These are phyloP conservation scores for Venturiaceae sp. DNA, from an alignment of 2,329 filamentous ascomycete genomes.

Conservation along the genomic window DNA sequence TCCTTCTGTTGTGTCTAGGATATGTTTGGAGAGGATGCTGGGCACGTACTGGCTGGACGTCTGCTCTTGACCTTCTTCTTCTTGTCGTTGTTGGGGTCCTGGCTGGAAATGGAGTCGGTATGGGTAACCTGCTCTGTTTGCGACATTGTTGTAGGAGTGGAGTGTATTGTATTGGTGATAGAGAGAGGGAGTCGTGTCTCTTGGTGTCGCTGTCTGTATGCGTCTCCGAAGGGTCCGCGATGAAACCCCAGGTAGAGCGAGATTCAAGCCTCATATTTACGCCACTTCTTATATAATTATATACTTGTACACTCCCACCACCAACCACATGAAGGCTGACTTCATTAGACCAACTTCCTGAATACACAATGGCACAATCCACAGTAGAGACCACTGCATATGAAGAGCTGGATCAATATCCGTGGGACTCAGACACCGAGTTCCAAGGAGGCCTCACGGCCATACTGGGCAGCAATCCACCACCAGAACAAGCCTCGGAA, in stretches of 20 bases:
- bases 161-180: not conserved
- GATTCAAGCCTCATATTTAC: too few species aligned
- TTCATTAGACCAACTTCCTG: not conserved
- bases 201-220: not conserved
- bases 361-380: not conserved
- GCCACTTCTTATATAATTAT: too few species aligned
- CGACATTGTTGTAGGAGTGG: slow-evolving; percentile 6
- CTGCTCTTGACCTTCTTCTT: slow-evolving; percentile 83
- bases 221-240: not conserved
- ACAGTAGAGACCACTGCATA: not conserved
- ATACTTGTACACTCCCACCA: too few species aligned
- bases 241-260: too few species aligned
- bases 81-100: slow-evolving; percentile 26
- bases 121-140: slow-evolving; percentile 9
- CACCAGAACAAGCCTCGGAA: slow-evolving; percentile 42
- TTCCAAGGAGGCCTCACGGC: slow-evolving; percentile 60
- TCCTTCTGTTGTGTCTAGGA: not conserved
- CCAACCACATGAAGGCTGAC: not conserved
- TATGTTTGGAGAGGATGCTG: not conserved
- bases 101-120: slow-evolving; percentile 8
- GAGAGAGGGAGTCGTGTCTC: not conserved
- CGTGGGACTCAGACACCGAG: slow-evolving; percentile 57
- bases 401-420: slow-evolving; percentile 47
- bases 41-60: slow-evolving; percentile 69
- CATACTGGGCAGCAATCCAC: slow-evolving; percentile 50